Evolutionary conservation across 225 moss, liverwort and hornwort species (phyloP).

Genomic region (Rhytidiadelphus loreus): DNA sequence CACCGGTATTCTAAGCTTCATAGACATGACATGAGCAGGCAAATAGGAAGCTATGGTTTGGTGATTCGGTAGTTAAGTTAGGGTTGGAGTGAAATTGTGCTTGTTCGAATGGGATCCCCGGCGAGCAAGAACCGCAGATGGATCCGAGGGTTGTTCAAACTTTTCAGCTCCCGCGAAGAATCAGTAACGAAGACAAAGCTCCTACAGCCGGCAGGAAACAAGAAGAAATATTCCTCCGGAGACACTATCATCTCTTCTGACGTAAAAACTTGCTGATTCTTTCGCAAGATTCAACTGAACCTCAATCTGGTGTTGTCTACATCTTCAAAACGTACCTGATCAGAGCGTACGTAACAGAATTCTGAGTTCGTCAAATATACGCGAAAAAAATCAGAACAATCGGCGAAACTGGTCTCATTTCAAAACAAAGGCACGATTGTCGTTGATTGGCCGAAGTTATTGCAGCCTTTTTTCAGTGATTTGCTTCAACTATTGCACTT

Average conservation of each 20-base stretch:
- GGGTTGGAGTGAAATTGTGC: not conserved
- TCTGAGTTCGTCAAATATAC: not conserved
- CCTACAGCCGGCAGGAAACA: not conserved
- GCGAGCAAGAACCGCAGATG: constrained; percentile 1
- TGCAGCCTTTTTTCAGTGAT: not conserved
- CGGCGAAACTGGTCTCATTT: not conserved
- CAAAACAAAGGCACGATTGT: not conserved
- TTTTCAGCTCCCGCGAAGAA: constrained; percentile 6
- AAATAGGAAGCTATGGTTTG: not conserved
- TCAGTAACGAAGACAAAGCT: not conserved
- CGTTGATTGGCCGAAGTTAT: not conserved
- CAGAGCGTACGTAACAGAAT: not conserved
- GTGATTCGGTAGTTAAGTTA: not conserved
- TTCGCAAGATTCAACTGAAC: not conserved
- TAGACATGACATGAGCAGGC: not conserved
- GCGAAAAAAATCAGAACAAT: not conserved
- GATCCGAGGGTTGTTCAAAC: not conserved
- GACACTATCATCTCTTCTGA: not conserved
- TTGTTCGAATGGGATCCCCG: not conserved
- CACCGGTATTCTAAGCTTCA: not conserved
- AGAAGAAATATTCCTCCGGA: not conserved
- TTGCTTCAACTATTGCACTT: not conserved
- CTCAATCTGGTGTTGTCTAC: not conserved
- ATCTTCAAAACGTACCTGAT: not conserved
- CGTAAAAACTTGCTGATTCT: not conserved